Percentiles rank a stretch among this genome's conserved stretches.
These are phyloP conservation scores for Tetrastigma voinierianum DNA, from an alignment of 164 flowering plant species.

Conservation along the genomic window DNA sequence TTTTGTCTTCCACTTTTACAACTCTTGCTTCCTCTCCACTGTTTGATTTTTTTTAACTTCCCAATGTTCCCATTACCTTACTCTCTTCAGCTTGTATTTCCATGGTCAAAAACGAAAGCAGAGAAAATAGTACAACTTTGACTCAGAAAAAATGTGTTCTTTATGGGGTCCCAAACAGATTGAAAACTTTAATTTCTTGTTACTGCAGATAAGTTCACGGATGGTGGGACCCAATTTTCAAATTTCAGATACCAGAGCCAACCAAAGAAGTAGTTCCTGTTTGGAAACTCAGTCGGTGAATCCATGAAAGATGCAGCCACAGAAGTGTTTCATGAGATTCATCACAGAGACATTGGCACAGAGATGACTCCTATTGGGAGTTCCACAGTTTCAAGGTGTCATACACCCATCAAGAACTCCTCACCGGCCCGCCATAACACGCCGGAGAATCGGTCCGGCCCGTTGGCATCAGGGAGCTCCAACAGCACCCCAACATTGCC, in stretches of 20 bases:
- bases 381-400: slow-evolving; percentile 68
- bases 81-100: too few species aligned
- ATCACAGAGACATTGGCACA: slow-evolving; percentile 77
- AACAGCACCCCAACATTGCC: slow-evolving; percentile 13
- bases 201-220: slow-evolving; percentile 76
- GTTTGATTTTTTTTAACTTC: slow-evolving; percentile 2
- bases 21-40: slow-evolving; percentile 2
- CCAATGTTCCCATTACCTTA: too few species aligned
- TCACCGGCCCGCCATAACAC: slow-evolving; percentile 94
- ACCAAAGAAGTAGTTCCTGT: slow-evolving; percentile 71
- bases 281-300: slow-evolving; percentile 42
- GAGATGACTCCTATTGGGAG: slow-evolving; percentile 92
- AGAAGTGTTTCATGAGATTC: slow-evolving; percentile 42
- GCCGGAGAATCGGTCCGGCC: slow-evolving; percentile 74
- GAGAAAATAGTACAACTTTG: too few species aligned
- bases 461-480: slow-evolving; percentile 30
- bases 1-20: slow-evolving; percentile 9
- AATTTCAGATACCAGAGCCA: slow-evolving; percentile 54
- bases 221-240: slow-evolving; percentile 49
- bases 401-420: slow-evolving; percentile 60
- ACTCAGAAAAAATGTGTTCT: too few species aligned
- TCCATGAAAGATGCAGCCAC: slow-evolving; percentile 49
- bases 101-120: too few species aligned
- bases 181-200: neutral
- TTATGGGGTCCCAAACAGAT: too few species aligned